These are phyloP conservation scores for Tylopilus orsonianus DNA, from an alignment of 1,284 basidiomycete species.

Conservation along the genomic window DNA sequence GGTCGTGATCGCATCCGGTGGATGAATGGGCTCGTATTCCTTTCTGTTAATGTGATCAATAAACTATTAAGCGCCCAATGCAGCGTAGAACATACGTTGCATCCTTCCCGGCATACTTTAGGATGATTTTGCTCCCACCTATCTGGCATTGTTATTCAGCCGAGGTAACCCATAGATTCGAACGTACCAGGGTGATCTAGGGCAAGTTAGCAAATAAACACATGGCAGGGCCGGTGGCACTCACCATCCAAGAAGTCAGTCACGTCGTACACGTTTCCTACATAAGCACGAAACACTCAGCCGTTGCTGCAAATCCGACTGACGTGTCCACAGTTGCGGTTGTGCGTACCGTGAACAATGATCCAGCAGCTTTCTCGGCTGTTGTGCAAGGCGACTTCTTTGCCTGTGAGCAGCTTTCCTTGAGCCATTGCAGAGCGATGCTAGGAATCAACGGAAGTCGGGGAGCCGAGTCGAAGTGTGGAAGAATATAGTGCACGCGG, in stretches of 20 bases:
- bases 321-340: not conserved
- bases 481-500: conserved; percentile 2
- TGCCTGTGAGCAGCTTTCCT: conserved; percentile 29
- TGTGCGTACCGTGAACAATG: conserved; percentile 72
- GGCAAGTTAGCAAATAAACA: conserved; percentile 11
- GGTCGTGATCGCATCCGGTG: conserved; percentile 82
- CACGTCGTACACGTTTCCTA: conserved; percentile 73
- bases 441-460: not conserved
- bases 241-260: conserved; percentile 70
- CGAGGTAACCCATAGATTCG: not conserved
- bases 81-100: conserved; percentile 51
- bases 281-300: conserved; percentile 7
- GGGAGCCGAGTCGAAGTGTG: not conserved
- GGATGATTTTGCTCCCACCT: conserved; percentile 63
- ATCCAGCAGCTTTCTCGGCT: conserved; percentile 81
- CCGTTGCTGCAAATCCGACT: not conserved
- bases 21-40: conserved; percentile 87
- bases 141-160: not conserved
- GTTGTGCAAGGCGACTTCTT: conserved; percentile 71
- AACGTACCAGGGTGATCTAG: conserved; percentile 64
- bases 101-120: conserved; percentile 77
- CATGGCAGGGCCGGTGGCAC: not conserved
- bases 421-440: conserved; percentile 16
- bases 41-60: conserved; percentile 19
- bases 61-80: not conserved